Conservation (phyloP, 768 basidiomycete genomes). For the Russula olivacea region DNA sequence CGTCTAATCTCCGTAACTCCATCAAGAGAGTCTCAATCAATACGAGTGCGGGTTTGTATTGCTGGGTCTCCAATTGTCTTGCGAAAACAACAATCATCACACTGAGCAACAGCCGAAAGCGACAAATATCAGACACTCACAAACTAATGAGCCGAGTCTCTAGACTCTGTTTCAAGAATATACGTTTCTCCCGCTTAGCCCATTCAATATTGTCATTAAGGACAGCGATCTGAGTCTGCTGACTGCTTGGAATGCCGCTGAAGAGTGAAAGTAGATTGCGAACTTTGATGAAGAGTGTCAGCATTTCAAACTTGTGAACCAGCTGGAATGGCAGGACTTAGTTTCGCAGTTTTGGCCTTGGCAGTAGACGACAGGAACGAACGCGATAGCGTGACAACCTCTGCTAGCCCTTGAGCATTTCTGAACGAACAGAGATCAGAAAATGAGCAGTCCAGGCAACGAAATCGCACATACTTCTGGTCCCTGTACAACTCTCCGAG, state of each 20-base stretch:
- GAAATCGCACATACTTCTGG: slow-evolving; percentile 54
- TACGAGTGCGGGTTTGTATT: slow-evolving; percentile 71
- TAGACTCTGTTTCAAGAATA: slow-evolving; percentile 91
- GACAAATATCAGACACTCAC: slow-evolving; percentile 34
- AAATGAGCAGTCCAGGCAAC: background rate
- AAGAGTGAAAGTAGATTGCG: slow-evolving; percentile 93
- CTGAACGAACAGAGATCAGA: slow-evolving; percentile 36
- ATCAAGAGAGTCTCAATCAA: slow-evolving; percentile 84
- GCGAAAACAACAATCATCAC: background rate
- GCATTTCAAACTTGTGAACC: background rate
- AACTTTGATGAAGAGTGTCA: slow-evolving; percentile 43
- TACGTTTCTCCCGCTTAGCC: slow-evolving; percentile 87
- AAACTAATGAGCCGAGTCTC: slow-evolving; percentile 83
- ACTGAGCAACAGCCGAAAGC: background rate
- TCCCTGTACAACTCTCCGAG: slow-evolving; percentile 85
- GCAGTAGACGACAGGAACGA: slow-evolving; percentile 88
- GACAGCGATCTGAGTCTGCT: slow-evolving; percentile 74
- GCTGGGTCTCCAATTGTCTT: slow-evolving; percentile 68
- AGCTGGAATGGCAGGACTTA: slow-evolving; percentile 51
- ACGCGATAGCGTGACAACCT: slow-evolving; percentile 77
- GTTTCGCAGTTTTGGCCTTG: slow-evolving; percentile 95
- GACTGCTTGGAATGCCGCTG: slow-evolving; percentile 65
- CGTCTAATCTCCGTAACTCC: slow-evolving; percentile 89
- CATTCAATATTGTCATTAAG: slow-evolving; percentile 87
- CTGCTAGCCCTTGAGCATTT: slow-evolving; percentile 77